These are phyloP conservation scores for Dictyostelium brefeldianum DNA, from an alignment of 78 protist genomes.

Conservation along the genomic window DNA sequence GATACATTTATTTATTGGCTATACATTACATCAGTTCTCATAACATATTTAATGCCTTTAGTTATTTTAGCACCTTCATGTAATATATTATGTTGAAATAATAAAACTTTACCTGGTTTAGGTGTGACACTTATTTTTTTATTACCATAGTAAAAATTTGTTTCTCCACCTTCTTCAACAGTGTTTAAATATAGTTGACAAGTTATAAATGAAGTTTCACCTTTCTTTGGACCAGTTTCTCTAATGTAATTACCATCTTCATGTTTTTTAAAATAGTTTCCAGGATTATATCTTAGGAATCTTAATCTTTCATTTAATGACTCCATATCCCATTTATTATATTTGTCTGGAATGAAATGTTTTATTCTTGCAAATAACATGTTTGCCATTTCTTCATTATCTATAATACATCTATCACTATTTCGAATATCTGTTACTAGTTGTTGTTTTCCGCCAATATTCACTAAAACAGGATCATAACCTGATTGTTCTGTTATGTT, in stretches of 20 bases:
- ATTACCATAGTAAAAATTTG: not conserved
- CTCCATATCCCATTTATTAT: not conserved
- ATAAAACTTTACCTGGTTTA: not conserved
- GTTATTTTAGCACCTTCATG: too few relatives aligned
- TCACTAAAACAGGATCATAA: slow-evolving; percentile 42
- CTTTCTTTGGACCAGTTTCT: slow-evolving; percentile 30
- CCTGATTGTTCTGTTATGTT: slow-evolving; percentile 30
- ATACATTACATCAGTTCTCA: not conserved
- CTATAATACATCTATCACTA: slow-evolving; percentile 63
- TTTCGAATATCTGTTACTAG: slow-evolving; percentile 43
- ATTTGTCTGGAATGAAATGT: slow-evolving; percentile 21
- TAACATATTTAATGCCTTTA: not conserved
- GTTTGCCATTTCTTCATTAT: slow-evolving; percentile 42
- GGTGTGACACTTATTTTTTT: too few relatives aligned
- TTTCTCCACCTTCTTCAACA: slow-evolving; percentile 55
- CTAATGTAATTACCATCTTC: slow-evolving; percentile 20
- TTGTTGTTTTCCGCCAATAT: slow-evolving; percentile 50
- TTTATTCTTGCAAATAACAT: slow-evolving; percentile 25
- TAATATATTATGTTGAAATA: not conserved
- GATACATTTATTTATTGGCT: too few relatives aligned
- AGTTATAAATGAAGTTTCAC: slow-evolving; percentile 33
- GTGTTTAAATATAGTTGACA: slow-evolving; percentile 39
- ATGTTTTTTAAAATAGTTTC: slow-evolving; percentile 46
- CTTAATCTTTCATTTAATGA: slow-evolving; percentile 57
- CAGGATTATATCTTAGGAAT: slow-evolving; percentile 24